phyloP scores from a whole-genome alignment of 768 basidiomycete genomes.

The Leccinum broughii region DNA sequence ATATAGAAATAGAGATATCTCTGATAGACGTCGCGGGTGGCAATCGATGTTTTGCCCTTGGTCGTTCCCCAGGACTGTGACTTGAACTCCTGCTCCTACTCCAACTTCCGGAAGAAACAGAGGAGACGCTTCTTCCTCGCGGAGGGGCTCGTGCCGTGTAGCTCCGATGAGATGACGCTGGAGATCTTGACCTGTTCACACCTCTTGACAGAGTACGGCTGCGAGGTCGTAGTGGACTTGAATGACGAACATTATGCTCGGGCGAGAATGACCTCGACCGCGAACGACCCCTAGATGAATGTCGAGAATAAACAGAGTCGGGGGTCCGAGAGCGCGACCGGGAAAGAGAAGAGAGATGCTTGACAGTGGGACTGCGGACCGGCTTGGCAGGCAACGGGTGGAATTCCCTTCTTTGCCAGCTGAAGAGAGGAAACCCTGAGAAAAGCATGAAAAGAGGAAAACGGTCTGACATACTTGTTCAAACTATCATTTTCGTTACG shows the following conservation, averaged over 20 bases:
- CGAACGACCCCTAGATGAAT: constrained; percentile 65
- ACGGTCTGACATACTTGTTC: constrained; percentile 62
- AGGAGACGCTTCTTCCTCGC: constrained; percentile 52
- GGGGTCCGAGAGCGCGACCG: constrained; percentile 56
- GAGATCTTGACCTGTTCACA: constrained; percentile 40
- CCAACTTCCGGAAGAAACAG: constrained; percentile 54
- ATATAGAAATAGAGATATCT: constrained; percentile 32
- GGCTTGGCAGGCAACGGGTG: constrained; percentile 42
- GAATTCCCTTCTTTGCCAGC: constrained; percentile 67
- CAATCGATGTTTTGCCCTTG: constrained; percentile 62
- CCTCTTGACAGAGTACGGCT: constrained; percentile 53
- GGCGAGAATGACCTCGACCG: constrained; percentile 63
- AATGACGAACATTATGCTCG: constrained; percentile 52
- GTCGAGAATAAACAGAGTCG: constrained; percentile 63
- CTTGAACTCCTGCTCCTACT: constrained; percentile 55
- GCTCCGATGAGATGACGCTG: constrained; percentile 44
- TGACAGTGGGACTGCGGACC: constrained; percentile 32
- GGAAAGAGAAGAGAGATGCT: constrained; percentile 47
- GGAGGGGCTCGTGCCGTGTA: constrained; percentile 32
- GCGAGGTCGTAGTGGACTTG: constrained; percentile 46
- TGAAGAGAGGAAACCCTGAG: constrained; percentile 30
- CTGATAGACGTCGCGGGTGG: constrained; percentile 48
- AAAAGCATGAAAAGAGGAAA: constrained; percentile 8
- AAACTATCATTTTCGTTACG: constrained; percentile 61
- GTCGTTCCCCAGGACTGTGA: constrained; percentile 51